phyloP scores from a whole-genome alignment of 768 basidiomycete species.

The Russula lepida region DNA sequence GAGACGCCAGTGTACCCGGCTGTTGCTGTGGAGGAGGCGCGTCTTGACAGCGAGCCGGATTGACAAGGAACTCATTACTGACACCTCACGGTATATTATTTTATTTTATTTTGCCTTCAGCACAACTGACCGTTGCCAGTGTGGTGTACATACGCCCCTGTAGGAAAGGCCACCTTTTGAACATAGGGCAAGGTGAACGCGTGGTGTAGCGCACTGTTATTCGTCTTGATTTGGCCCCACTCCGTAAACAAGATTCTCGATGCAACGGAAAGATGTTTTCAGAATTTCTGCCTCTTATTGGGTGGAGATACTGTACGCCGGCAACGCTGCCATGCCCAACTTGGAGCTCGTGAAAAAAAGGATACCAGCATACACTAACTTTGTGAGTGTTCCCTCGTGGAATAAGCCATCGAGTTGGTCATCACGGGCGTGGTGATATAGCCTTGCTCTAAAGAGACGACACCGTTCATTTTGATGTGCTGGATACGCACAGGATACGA shows the following conservation, averaged over 20 bases:
- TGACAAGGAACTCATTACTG: too few relatives aligned
- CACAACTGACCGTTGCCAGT: not conserved
- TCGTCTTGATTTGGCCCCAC: slow-evolving; percentile 45
- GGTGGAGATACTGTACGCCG: too few relatives aligned
- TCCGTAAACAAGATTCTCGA: slow-evolving; percentile 35
- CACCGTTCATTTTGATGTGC: slow-evolving; percentile 50
- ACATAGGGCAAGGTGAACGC: slow-evolving; percentile 55
- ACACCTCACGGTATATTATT: too few relatives aligned
- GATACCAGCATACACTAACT: too few relatives aligned
- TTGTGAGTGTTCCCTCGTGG: too few relatives aligned
- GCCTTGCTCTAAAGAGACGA: slow-evolving; percentile 58
- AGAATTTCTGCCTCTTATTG: slow-evolving; percentile 21
- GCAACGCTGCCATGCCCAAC: too few relatives aligned
- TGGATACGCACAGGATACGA: slow-evolving; percentile 38
- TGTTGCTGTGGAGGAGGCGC: slow-evolving; percentile 19
- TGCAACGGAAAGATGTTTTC: slow-evolving; percentile 25
- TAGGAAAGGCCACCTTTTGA: not conserved
- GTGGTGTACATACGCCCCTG: not conserved
- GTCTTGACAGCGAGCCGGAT: slow-evolving; percentile 22
- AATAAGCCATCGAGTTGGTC: too few relatives aligned
- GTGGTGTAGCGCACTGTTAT: slow-evolving; percentile 70
- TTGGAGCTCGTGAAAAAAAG: too few relatives aligned
- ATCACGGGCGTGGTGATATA: too few relatives aligned
- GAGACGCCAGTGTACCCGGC: slow-evolving; percentile 20
- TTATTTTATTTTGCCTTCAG: not conserved